Conservation (phyloP, 495 filamentous ascomycete species). For the Chaetomidium leptoderma region DNA sequence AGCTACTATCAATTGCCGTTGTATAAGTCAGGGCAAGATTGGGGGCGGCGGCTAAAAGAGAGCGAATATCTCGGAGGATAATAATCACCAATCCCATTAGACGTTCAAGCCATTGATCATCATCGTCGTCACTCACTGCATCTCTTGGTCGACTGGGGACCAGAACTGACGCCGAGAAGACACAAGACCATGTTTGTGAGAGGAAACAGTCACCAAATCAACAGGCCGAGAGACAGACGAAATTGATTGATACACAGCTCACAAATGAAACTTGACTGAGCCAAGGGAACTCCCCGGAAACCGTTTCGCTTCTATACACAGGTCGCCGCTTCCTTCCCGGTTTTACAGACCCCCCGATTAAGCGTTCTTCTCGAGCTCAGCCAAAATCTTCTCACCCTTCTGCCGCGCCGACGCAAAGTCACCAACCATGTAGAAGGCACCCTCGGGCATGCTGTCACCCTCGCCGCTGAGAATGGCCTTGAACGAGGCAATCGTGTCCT, state of each 20-base stretch:
- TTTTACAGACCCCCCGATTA: slow-evolving; percentile 52
- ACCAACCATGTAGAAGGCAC: slow-evolving; percentile 98
- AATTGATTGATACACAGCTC: slow-evolving; percentile 43
- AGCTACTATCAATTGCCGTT: not conserved
- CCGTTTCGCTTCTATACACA: slow-evolving; percentile 40
- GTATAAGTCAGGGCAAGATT: not conserved
- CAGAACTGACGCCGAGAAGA: no score
- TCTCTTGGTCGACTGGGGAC: no score
- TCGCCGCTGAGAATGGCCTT: slow-evolving; percentile 95
- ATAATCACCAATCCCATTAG: not conserved
- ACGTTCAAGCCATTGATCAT: not conserved
- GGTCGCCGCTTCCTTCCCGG: slow-evolving; percentile 29
- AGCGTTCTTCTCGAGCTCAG: slow-evolving; percentile 72
- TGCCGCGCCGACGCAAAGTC: slow-evolving; percentile 85
- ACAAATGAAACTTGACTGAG: slow-evolving; percentile 39
- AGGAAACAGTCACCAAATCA: slow-evolving; percentile 9
- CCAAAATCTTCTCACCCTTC: slow-evolving; percentile 99
- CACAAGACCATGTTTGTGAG: no score
- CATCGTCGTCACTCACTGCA: no score
- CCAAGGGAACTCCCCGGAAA: slow-evolving; percentile 31
- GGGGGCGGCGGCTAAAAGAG: not conserved
- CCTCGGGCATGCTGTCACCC: slow-evolving; percentile 91
- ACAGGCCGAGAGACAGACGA: slow-evolving; percentile 22
- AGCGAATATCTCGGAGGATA: not conserved
- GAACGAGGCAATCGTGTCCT: slow-evolving; percentile 96